Base-by-base conservation (phyloP, 2,329 filamentous ascomycete species). In the Paraphoma chrysanthemicola region DNA sequence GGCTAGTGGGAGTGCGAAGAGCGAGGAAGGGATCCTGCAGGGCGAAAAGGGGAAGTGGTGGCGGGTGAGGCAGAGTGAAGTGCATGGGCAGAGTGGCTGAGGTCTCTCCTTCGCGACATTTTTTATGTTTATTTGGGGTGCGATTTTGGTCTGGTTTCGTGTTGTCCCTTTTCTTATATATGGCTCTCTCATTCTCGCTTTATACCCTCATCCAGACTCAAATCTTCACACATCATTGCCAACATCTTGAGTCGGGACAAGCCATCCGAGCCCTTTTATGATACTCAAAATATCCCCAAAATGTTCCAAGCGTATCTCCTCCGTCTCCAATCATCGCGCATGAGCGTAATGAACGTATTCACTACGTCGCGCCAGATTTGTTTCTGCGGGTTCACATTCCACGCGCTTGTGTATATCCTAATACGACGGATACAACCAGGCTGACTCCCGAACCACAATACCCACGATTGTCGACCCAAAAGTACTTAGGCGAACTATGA, bases 351-450 rank as follows among this genome's bases (percentile, higher is more conserved):
- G 28, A 29, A 44, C 28, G 8, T 44, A 23, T 10, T 17, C 10
- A 44, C 28, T 17, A 28, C 42, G 28, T 44, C 42, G 4, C 17
- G 14, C 41, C 41, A 43, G 41, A 43, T 5, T 9, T 16, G 12
- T 5, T 43, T 44, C 17, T 44, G 28, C 17, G 42, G 42, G 28
- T 44, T 28, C 9, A 44, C 18, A 14, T 44, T 44, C 18, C 28
- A 28, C 18, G 42, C 17, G 9, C 6, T 29, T 8, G 30, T 42
- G 54, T 79, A 80, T 57, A n/a, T 81, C 79, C 79, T 78, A 82
- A 64, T 80, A 83, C n/a, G 72, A 67, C 1, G 80, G 80, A 62
- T 79, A 82, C 79, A 78, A 83, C 1, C 80, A 80, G 18, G 78
- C 71, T 30, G 75, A 71, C 60, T 83, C 81, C 81, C 80, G 84